These are phyloP conservation scores for Tubosaeta sp. DNA, from an alignment of 768 basidiomycete species.

Conservation along the genomic window DNA sequence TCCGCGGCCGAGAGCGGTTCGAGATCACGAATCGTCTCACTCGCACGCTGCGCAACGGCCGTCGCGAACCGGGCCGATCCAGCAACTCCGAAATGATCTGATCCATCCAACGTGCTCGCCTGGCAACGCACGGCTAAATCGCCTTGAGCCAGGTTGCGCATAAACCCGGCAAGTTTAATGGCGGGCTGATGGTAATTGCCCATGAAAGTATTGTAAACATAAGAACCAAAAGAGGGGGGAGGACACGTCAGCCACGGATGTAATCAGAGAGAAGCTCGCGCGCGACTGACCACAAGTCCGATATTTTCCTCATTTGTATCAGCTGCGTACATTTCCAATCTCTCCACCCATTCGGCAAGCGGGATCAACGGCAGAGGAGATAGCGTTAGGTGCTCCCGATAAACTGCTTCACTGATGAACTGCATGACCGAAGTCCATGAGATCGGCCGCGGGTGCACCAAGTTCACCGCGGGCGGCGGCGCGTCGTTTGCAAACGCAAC, in stretches of 20 bases:
- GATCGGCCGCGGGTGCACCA: conserved; percentile 32
- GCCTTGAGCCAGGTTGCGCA: conserved; percentile 17
- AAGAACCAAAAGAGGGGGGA: too few relatives aligned
- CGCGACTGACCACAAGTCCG: conserved; percentile 29
- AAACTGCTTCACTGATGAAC: conserved; percentile 17
- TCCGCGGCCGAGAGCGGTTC: conserved; percentile 18
- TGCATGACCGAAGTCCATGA: conserved; percentile 23
- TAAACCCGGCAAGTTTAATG: conserved; percentile 25
- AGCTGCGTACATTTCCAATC: conserved; percentile 12
- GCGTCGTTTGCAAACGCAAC: conserved; percentile 22
- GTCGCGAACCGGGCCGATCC: conserved; percentile 21
- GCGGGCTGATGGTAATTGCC: conserved; percentile 20
- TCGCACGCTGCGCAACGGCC: conserved; percentile 26
- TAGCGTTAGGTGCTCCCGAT: conserved; percentile 4
- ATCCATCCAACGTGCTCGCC: neutral
- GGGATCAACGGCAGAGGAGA: conserved; percentile 29
- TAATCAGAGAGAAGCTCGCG: too few relatives aligned
- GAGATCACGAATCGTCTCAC: conserved; percentile 32
- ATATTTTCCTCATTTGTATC: conserved; percentile 19
- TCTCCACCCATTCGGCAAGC: conserved; percentile 27
- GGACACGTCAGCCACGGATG: too few relatives aligned
- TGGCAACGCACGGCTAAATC: conserved; percentile 9
- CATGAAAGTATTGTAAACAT: too few relatives aligned
- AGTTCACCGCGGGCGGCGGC: conserved; percentile 23
- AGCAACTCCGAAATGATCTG: neutral